Evolutionary conservation across 805 yeast species (phyloP).

Genomic region (Vanderwaltozyma tropicalis): DNA sequence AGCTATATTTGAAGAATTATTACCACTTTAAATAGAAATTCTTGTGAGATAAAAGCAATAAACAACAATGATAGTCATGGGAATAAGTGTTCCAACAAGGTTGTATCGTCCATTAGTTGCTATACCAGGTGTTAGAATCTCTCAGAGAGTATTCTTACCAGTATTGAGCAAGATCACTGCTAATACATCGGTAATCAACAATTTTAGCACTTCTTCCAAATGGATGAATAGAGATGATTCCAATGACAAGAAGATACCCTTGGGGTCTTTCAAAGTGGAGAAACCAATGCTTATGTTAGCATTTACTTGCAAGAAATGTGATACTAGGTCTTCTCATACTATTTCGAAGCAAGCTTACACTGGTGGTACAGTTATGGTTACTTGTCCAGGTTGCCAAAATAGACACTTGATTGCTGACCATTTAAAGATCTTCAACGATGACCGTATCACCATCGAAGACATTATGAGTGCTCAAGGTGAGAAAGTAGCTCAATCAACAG

Average conservation of each 20-base stretch:
- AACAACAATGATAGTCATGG: no score
- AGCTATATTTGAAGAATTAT: no score
- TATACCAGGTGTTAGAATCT: no score
- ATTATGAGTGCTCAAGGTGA: constrained; percentile 70
- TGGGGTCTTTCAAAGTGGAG: constrained; percentile 40
- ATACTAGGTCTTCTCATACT: constrained; percentile 75
- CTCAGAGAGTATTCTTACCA: no score
- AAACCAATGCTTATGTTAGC: constrained; percentile 79
- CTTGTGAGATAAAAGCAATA: no score
- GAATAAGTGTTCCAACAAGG: no score
- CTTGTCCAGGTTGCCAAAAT: constrained; percentile 84
- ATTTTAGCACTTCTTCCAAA: no score
- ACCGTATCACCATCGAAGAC: constrained; percentile 63
- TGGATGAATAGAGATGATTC: neutral
- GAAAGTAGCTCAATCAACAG: constrained; percentile 48
- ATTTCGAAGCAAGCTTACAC: constrained; percentile 88
- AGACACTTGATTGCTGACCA: constrained; percentile 90
- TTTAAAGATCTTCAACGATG: constrained; percentile 72
- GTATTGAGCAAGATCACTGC: neutral
- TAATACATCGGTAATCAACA: neutral
- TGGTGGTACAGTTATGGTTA: constrained; percentile 74
- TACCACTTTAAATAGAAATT: no score
- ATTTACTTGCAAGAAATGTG: constrained; percentile 85
- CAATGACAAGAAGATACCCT: neutral
- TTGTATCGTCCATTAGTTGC: no score